Evolutionary conservation across 1,284 basidiomycete genomes (phyloP), one percentile per base, ranked within the genome.

Genomic region (Ceratobasidium sp.): DNA sequence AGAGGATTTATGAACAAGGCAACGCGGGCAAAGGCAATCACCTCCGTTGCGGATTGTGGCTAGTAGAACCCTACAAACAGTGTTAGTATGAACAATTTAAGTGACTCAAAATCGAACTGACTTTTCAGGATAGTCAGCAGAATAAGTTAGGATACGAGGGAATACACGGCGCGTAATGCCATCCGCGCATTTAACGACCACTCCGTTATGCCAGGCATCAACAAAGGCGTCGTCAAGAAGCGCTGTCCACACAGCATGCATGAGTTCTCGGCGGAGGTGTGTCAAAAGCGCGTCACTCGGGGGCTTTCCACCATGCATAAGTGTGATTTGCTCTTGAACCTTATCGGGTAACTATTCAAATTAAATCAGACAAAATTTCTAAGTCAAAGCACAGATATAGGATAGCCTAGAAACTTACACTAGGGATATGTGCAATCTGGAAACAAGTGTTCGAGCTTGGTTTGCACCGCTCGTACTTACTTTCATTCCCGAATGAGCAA

Each of bases 111-210:
- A 23, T 18, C 77, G 23, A 33, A 82, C 83, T 72, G 77, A 86
- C 86, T 85, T 86, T 79, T 87, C 86, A 1, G 85, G 79, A 82
- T 86, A 87, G 78, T 87, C 86, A 0, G 85, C 86, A 12, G 85
- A 84, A 77, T 87, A 87, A 18, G 83, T 83, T 44, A 86, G 84
- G 33, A 87, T 78, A 2, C 84, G 81, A 49, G 84, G 83, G 79
- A 83, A 87, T 3, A 84, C 68, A 1, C 82, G 81, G 0, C 83
- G 81, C 23, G 73, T 64, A 40, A 85, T 79, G 4, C 84, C 84
- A 83, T 87, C 86, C 28, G 68, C 61, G 75, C 83, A 86, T n/a
- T 77, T 67, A 5, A 85, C 81, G 2, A 85, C 77, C 20, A 81
- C 77, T 0, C 85, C 86, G 77, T 86, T 82, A 2, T 15, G 77